Conservation (phyloP, 768 basidiomycete genomes). For the Leccinum barrowsii region DNA sequence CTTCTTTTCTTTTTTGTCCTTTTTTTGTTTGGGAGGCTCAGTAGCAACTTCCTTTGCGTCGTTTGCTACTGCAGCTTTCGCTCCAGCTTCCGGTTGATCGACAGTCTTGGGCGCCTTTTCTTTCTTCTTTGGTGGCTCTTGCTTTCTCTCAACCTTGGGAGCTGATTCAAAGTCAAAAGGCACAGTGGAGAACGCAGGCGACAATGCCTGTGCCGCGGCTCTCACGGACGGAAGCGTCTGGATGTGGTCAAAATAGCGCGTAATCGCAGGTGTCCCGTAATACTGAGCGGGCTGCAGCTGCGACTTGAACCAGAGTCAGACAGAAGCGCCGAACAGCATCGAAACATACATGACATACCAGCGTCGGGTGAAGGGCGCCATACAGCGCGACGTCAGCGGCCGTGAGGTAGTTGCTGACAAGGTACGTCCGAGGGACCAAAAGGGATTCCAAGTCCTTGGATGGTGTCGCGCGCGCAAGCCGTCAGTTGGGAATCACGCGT, state of each 20-base stretch:
- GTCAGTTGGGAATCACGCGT: background rate
- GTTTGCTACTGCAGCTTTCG: conserved; percentile 28
- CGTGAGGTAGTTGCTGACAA: conserved; percentile 80
- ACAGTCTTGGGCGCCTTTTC: conserved; percentile 48
- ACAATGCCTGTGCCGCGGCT: conserved; percentile 47
- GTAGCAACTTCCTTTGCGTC: conserved; percentile 40
- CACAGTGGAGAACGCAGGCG: conserved; percentile 54
- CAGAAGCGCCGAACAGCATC: background rate
- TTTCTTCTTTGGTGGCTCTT: conserved; percentile 74
- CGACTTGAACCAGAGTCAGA: conserved; percentile 43
- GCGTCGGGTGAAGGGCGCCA: conserved; percentile 76
- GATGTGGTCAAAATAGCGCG: conserved; percentile 94
- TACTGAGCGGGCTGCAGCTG: conserved; percentile 69
- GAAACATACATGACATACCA: conserved; percentile 49
- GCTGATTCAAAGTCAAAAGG: conserved; percentile 72
- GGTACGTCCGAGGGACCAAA: conserved; percentile 76
- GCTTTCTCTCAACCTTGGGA: conserved; percentile 70
- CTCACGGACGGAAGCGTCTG: conserved; percentile 69
- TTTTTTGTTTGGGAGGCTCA: conserved; percentile 24
- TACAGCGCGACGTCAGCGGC: conserved; percentile 91
- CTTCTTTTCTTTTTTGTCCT: conserved; percentile 48
- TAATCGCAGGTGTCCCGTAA: conserved; percentile 75
- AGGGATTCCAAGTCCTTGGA: conserved; percentile 66
- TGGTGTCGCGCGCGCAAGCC: background rate
- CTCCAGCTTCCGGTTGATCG: conserved; percentile 22